Evolutionary conservation across 441 rosid species (phyloP).

Genomic region (Omphalea diandra): DNA sequence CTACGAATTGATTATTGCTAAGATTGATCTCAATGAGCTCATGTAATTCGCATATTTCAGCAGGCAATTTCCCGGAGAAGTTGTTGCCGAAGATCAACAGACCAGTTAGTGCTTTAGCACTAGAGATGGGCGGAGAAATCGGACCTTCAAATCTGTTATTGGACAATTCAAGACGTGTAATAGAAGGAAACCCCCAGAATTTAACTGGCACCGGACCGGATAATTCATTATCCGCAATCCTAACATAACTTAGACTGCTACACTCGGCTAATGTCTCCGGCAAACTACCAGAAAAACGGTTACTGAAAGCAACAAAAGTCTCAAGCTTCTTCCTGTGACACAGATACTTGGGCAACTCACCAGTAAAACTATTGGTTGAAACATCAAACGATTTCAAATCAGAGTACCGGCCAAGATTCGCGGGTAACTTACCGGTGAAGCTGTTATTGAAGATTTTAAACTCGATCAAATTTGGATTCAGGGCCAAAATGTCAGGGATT

Average conservation of each 20-base stretch:
- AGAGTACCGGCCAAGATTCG: constrained; percentile 50
- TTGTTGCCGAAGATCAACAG: constrained; percentile 46
- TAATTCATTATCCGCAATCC: constrained; percentile 46
- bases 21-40: constrained; percentile 33
- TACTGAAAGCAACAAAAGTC: constrained; percentile 36
- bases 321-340: constrained; percentile 44
- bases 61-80: constrained; percentile 56
- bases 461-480: constrained; percentile 42
- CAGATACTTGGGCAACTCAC: constrained; percentile 55
- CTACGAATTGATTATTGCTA: constrained; percentile 44
- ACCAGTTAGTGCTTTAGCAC: constrained; percentile 21
- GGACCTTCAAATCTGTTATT: constrained; percentile 51
- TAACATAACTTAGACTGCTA: constrained; percentile 40
- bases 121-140: constrained; percentile 41
- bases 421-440: constrained; percentile 56
- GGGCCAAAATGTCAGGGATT: constrained; percentile 45
- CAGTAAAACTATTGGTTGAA: constrained; percentile 49
- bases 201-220: constrained; percentile 47
- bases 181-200: constrained; percentile 51
- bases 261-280: constrained; percentile 55
- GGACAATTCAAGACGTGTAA: constrained; percentile 40
- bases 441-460: constrained; percentile 70
- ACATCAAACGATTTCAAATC: constrained; percentile 48
- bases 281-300: constrained; percentile 49
- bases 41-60: constrained; percentile 36